These are phyloP conservation scores for Fusarium euwallaceae DNA, from an alignment of 2,329 filamentous ascomycete species.

Conservation along the genomic window DNA sequence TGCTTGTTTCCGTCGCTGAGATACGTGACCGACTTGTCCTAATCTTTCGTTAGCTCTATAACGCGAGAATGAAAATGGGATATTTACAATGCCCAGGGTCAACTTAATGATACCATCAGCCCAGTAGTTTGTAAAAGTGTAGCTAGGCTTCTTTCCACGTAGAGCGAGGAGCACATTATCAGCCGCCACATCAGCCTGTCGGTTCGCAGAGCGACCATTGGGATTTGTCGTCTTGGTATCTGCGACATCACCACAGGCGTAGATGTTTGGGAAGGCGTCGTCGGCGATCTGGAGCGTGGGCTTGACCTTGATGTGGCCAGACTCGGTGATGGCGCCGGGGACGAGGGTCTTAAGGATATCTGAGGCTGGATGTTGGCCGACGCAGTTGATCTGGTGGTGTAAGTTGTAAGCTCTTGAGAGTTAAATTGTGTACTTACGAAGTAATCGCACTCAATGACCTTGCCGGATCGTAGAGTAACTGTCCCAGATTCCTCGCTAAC, in stretches of 20 bases:
- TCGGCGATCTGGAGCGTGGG: slow-evolving; percentile 69
- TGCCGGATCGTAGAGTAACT: slow-evolving; percentile 61
- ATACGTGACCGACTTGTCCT: slow-evolving; percentile 61
- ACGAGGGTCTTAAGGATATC: slow-evolving; percentile 59
- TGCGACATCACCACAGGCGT: slow-evolving; percentile 74
- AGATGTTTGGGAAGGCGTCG: slow-evolving; percentile 64
- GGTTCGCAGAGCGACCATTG: slow-evolving; percentile 67
- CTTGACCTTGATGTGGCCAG: slow-evolving; percentile 66
- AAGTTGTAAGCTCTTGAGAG: background rate
- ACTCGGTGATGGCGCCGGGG: slow-evolving; percentile 58
- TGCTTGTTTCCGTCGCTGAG: slow-evolving; percentile 59
- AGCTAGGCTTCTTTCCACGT: slow-evolving; percentile 54
- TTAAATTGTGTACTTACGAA: slow-evolving; percentile 53
- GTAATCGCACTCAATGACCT: slow-evolving; percentile 62
- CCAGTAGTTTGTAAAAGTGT: slow-evolving; percentile 59
- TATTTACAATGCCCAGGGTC: slow-evolving; percentile 65
- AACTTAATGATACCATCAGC: slow-evolving; percentile 66
- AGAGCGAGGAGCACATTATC: slow-evolving; percentile 67
- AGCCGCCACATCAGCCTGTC: slow-evolving; percentile 66
- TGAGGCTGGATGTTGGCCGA: slow-evolving; percentile 70
- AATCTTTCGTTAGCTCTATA: background rate
- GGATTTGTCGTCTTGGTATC: slow-evolving; percentile 61
- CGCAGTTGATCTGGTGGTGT: slow-evolving; percentile 65
- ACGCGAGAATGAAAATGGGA: rapidly evolving
- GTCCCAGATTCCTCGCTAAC: slow-evolving; percentile 52